Base-by-base conservation (phyloP, 345 rosid species). In the Excoecaria cochinchinensis region DNA sequence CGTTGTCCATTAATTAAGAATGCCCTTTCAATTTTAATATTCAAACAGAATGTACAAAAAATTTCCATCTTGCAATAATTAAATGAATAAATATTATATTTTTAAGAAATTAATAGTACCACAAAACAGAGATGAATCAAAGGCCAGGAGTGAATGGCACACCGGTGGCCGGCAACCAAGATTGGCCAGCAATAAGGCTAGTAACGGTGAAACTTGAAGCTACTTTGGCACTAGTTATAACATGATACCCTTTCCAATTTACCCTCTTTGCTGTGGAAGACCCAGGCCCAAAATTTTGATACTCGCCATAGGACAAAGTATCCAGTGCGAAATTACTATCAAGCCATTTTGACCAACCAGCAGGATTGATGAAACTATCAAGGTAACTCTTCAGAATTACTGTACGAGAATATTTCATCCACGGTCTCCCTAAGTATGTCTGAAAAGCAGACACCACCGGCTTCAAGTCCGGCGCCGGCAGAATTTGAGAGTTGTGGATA, bases 351-450 rank as follows among this genome's bases (percentile, higher is more conserved):
- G 82, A 82, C 89, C 97, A 91, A 21, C 97, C 94, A 25, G 80
- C 81, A 0, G 97, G 91, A 53, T 86, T 83, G 4, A 91, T 74
- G 0, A 83, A 85, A 31, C 80, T 61, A 31, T 77, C 91, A 2
- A 91, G 72, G 47, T 87, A 89, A 24, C 85, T 87, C 73, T 79
- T 77, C 19, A 92, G 47, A 58, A 90, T 67, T 4, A 89, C 89
- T 6, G 92, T 90, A 4, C 92, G 83, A 1, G 97, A 90, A 69
- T 89, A 92, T 1, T 82, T 72, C 80, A 86, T 88, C 95, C 97
- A 92, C 1, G 97, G 97, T 76, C 97, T 38, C 1, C 97, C 97
- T 50, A 92, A 69, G 77, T 87, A 92, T 1, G 97, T 90, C 21
- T 74, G 76, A 74, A 85, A 80, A 0, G 75, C 17, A 5, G 73